A percentile compares a stretch with the other conserved stretches of the same genome.
Conservation (phyloP, 2,329 filamentous ascomycete species). For the Aureobasidium pullulans region DNA sequence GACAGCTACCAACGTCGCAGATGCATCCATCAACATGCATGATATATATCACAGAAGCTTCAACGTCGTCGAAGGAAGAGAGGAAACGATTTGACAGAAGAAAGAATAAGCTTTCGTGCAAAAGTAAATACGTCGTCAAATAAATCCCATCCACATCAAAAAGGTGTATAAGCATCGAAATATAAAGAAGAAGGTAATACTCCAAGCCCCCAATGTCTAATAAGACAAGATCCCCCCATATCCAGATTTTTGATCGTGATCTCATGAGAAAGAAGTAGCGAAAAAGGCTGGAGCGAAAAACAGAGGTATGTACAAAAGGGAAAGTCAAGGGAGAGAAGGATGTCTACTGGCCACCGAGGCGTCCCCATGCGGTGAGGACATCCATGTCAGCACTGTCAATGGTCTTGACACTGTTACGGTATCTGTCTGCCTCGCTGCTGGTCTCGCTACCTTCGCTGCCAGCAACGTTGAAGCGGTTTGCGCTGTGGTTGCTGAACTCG, state of each 20-base stretch:
- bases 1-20: too few species aligned
- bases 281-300: not conserved
- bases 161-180: not conserved
- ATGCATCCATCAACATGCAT: too few species aligned
- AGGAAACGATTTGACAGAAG: too few species aligned
- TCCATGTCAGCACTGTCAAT: slow-evolving; percentile 14
- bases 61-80: too few species aligned
- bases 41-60: too few species aligned
- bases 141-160: not conserved
- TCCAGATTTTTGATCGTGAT: slow-evolving; percentile 2
- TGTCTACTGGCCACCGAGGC: slow-evolving; percentile 9
- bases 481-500: slow-evolving; percentile 1
- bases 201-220: not conserved
- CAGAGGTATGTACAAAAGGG: slow-evolving; percentile 1
- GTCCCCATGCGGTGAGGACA: slow-evolving; percentile 15
- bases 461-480: not conserved
- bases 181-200: not conserved
- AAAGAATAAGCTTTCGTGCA: not conserved
- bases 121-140: not conserved
- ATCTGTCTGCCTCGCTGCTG: not conserved
- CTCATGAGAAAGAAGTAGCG: not conserved
- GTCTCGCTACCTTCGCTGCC: not conserved
- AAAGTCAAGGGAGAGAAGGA: not conserved
- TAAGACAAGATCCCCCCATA: not conserved
- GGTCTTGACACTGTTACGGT: slow-evolving; percentile 9